These are phyloP conservation scores for Ophiostoma montium DNA, from an alignment of 2,329 filamentous ascomycete species.

Conservation along the genomic window DNA sequence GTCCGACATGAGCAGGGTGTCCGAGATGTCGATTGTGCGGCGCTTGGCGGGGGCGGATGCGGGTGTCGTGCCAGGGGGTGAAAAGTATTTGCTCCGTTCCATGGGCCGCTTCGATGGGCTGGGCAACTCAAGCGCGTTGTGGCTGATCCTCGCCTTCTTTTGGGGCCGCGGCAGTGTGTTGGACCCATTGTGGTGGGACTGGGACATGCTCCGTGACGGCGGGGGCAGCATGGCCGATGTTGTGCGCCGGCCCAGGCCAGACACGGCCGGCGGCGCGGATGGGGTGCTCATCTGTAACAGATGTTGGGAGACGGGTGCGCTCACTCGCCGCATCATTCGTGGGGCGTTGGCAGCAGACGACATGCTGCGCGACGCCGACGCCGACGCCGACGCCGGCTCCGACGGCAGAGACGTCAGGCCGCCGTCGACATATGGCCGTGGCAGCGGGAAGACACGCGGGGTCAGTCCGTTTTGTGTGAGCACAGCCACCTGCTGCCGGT, in stretches of 20 bases:
- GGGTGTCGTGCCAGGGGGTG: constrained; percentile 13
- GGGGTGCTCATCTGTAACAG: constrained; percentile 20
- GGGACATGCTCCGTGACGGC: neutral
- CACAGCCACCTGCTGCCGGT: constrained; percentile 32
- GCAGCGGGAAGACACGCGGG: constrained; percentile 44
- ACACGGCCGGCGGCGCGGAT: neutral
- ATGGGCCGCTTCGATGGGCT: constrained; percentile 13
- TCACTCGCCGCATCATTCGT: constrained; percentile 31
- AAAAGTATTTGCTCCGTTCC: constrained; percentile 42
- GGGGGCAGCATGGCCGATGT: constrained; percentile 3
- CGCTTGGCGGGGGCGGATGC: neutral
- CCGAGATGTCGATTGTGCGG: constrained; percentile 18
- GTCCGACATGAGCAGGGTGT: constrained; percentile 37
- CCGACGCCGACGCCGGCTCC: constrained; percentile 6
- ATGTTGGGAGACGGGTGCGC: constrained; percentile 36
- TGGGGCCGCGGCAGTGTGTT: constrained; percentile 24
- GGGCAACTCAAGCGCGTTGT: constrained; percentile 21
- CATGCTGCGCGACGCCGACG: neutral
- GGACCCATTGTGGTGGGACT: neutral
- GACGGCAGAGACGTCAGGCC: constrained; percentile 9
- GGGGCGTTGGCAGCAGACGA: constrained; percentile 14
- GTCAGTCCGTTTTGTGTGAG: constrained; percentile 35
- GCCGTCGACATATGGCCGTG: constrained; percentile 39
- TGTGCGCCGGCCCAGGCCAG: constrained; percentile 3
- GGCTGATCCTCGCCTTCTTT: constrained; percentile 43